phyloP scores from a whole-genome alignment of 176 grass and related monocot genomes.

The Hordeum vulgare region DNA sequence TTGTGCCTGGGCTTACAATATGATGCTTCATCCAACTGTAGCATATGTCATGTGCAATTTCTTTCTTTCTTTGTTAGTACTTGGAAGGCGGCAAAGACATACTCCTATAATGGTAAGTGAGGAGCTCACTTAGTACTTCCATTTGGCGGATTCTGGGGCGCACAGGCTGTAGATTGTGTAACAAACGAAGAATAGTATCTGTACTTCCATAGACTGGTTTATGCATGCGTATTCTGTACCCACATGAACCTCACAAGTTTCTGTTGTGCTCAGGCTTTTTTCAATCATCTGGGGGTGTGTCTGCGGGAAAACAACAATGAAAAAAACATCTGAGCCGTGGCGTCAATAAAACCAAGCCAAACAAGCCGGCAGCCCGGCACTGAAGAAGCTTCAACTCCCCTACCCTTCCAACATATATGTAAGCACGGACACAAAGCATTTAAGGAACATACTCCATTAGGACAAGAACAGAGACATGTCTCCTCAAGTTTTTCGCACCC shows the following conservation, averaged over 20 bases:
- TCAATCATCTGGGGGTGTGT: neutral
- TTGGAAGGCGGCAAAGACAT: too few relatives aligned
- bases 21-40: too few relatives aligned
- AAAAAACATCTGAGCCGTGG: too few relatives aligned
- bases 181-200: too few relatives aligned
- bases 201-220: neutral
- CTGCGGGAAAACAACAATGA: too few relatives aligned
- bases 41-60: too few relatives aligned
- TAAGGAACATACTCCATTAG: neutral
- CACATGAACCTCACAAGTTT: neutral
- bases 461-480: neutral
- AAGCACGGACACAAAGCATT: neutral
- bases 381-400: neutral
- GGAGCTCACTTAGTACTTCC: neutral
- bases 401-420: neutral
- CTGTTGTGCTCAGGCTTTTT: neutral
- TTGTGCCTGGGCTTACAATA: neutral
- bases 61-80: too few relatives aligned
- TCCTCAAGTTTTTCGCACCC: neutral
- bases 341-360: neutral
- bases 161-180: neutral
- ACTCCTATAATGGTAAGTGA: neutral
- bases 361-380: neutral
- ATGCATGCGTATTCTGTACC: neutral
- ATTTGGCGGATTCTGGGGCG: neutral